These are phyloP conservation scores for Penicillium riverlandense DNA, from an alignment of 495 filamentous ascomycete genomes.

Conservation along the genomic window DNA sequence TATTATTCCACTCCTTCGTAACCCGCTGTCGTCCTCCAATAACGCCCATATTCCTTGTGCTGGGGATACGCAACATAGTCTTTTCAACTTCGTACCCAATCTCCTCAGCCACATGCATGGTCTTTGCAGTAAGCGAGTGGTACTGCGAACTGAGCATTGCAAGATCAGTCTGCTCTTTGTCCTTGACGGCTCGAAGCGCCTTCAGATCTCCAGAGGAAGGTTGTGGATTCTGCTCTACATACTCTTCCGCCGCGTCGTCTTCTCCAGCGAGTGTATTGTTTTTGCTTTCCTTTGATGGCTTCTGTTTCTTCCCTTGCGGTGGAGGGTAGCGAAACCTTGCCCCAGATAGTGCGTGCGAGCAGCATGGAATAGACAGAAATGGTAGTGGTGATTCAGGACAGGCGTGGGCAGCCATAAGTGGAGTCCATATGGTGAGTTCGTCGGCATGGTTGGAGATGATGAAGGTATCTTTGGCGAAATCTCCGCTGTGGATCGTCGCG, in stretches of 20 bases:
- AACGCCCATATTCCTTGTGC: conserved; percentile 77
- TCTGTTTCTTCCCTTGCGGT: conserved; percentile 14
- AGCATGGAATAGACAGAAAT: conserved; percentile 91
- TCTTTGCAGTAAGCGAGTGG: conserved; percentile 67
- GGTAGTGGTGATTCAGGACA: conserved; percentile 45
- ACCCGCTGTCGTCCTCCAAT: conserved; percentile 47
- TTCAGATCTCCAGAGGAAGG: conserved; percentile 36
- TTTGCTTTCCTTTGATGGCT: background rate
- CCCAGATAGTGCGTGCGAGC: conserved; percentile 80
- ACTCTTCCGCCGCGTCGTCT: background rate
- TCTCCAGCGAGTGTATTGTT: background rate
- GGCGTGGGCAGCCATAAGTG: conserved; percentile 71
- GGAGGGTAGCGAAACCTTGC: conserved; percentile 62
- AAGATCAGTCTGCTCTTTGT: conserved; percentile 23
- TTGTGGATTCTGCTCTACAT: conserved; percentile 17
- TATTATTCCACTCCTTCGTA: conserved; percentile 10
- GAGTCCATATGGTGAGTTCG: conserved; percentile 93
- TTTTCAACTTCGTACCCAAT: conserved; percentile 71
- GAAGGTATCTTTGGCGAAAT: conserved; percentile 71
- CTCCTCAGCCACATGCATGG: conserved; percentile 54
- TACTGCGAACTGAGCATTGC: conserved; percentile 52
- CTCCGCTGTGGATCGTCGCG: conserved; percentile 54
- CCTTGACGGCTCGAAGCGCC: conserved; percentile 28
- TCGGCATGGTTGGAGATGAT: conserved; percentile 96
- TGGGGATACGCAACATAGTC: conserved; percentile 79